These are phyloP conservation scores for Fusarium sublunatum DNA, from an alignment of 2,329 filamentous ascomycete species.

Conservation along the genomic window DNA sequence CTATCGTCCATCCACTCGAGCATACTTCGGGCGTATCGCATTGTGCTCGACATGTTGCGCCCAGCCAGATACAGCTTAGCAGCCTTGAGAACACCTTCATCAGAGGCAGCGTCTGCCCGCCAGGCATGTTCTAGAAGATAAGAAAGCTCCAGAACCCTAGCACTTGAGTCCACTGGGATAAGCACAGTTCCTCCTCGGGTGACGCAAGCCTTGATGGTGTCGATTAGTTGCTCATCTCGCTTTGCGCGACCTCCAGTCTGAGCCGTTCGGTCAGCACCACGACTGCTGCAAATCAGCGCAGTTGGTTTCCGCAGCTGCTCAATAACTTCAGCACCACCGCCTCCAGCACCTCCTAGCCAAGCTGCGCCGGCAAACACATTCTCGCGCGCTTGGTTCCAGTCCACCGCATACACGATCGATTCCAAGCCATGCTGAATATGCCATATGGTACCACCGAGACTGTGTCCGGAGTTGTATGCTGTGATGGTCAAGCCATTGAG, in stretches of 20 bases:
- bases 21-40: constrained; percentile 93
- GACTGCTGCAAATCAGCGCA: constrained; percentile 90
- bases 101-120: constrained; percentile 71
- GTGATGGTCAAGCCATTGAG: constrained; percentile 93
- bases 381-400: constrained; percentile 98
- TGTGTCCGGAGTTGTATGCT: constrained; percentile 96
- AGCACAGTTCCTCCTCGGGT: constrained; percentile 88
- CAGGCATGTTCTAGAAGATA: constrained; percentile 94
- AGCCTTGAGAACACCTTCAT: constrained; percentile 63
- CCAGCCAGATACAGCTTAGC: constrained; percentile 84
- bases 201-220: constrained; percentile 82
- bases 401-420: constrained; percentile 95
- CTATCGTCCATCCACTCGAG: constrained; percentile 99
- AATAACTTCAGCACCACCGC: constrained; percentile 87
- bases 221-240: constrained; percentile 85
- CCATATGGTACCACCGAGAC: constrained; percentile 97
- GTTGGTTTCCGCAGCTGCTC: constrained; percentile 94
- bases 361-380: constrained; percentile 94
- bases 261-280: constrained; percentile 78
- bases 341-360: constrained; percentile 86
- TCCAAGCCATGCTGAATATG: constrained; percentile 97
- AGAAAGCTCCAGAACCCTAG: constrained; percentile 90
- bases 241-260: constrained; percentile 79
- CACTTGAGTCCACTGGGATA: constrained; percentile 94
- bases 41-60: constrained; percentile 85